A percentile compares a stretch with the other conserved stretches of the same genome.
These are phyloP conservation scores for Fusarium camptoceras DNA, from an alignment of 2,329 filamentous ascomycete genomes.

Conservation along the genomic window DNA sequence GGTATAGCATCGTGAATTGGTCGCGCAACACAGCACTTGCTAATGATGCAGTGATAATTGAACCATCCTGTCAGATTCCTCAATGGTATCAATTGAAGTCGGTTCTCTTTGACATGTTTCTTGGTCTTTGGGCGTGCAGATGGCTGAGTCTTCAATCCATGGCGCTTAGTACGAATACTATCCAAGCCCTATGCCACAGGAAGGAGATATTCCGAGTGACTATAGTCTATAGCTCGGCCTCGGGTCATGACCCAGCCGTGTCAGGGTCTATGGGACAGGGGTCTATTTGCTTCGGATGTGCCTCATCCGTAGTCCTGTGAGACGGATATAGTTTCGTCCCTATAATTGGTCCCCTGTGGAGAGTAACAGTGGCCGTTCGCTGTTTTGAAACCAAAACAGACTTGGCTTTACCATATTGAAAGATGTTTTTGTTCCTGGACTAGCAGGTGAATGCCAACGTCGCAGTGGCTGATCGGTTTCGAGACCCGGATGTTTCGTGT, in stretches of 20 bases:
- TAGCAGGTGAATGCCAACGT: neutral
- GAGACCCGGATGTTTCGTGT: slow-evolving; percentile 29
- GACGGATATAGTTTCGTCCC: slow-evolving; percentile 39
- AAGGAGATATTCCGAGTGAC: slow-evolving; percentile 7
- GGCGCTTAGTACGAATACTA: slow-evolving; percentile 26
- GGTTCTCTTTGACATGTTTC: neutral
- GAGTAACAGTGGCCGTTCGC: neutral
- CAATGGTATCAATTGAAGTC: neutral
- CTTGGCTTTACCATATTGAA: slow-evolving; percentile 4
- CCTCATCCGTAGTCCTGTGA: slow-evolving; percentile 38
- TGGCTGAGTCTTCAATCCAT: slow-evolving; percentile 2
- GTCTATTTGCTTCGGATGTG: slow-evolving; percentile 37
- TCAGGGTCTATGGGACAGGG: slow-evolving; percentile 21
- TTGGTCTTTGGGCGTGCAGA: neutral
- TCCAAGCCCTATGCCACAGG: slow-evolving; percentile 10
- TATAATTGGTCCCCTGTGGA: slow-evolving; percentile 7
- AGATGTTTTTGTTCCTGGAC: neutral
- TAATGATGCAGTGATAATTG: neutral
- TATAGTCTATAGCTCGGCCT: slow-evolving; percentile 10
- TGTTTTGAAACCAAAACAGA: slow-evolving; percentile 15
- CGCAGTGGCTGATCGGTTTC: slow-evolving; percentile 4
- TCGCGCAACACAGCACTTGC: neutral
- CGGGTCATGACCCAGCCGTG: slow-evolving; percentile 28
- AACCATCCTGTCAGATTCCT: neutral
- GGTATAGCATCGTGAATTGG: neutral